A percentile compares a stretch with the other conserved stretches of the same genome.
These are phyloP conservation scores for Colletotrichum sojae DNA, from an alignment of 2,329 filamentous ascomycete species.

Conservation along the genomic window DNA sequence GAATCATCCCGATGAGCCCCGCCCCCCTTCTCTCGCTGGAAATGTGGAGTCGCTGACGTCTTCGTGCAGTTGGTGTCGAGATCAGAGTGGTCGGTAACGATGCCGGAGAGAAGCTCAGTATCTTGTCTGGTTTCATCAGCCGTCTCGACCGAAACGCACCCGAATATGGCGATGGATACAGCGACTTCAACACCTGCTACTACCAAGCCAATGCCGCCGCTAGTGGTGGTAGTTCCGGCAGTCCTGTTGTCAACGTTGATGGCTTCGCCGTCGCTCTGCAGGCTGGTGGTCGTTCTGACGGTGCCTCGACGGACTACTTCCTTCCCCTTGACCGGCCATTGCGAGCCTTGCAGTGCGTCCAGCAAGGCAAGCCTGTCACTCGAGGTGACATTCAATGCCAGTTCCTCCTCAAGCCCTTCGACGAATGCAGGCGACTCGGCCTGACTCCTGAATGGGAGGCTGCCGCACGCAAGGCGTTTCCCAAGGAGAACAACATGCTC, in stretches of 20 bases:
- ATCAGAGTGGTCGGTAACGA: conserved; percentile 99
- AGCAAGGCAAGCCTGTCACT: conserved; percentile 80
- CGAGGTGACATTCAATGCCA: conserved; percentile 98
- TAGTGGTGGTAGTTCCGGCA: conserved; percentile 97
- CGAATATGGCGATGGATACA: conserved; percentile 97
- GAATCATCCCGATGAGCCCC: conserved; percentile 33
- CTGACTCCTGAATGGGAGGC: conserved; percentile 89
- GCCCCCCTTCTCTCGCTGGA: neutral
- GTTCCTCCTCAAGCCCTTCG: conserved; percentile 96
- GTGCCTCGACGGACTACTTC: conserved; percentile 98
- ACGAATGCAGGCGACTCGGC: conserved; percentile 93
- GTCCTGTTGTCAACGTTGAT: conserved; percentile 96
- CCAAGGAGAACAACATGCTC: conserved; percentile 95
- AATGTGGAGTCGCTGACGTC: conserved; percentile 31
- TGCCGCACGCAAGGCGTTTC: conserved; percentile 84
- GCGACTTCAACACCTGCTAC: conserved; percentile 96
- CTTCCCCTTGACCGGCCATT: conserved; percentile 91
- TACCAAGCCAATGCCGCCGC: conserved; percentile 98
- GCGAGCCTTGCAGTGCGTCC: conserved; percentile 88
- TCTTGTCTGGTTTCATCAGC: conserved; percentile 96
- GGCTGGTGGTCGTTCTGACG: conserved; percentile 92
- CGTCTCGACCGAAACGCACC: conserved; percentile 96
- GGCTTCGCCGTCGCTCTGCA: conserved; percentile 93
- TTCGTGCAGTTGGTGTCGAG: conserved; percentile 81
- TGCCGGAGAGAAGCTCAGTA: conserved; percentile 97